Evolutionary conservation across 1,284 basidiomycete species (phyloP).

Genomic region (Apiotrichum porosum): DNA sequence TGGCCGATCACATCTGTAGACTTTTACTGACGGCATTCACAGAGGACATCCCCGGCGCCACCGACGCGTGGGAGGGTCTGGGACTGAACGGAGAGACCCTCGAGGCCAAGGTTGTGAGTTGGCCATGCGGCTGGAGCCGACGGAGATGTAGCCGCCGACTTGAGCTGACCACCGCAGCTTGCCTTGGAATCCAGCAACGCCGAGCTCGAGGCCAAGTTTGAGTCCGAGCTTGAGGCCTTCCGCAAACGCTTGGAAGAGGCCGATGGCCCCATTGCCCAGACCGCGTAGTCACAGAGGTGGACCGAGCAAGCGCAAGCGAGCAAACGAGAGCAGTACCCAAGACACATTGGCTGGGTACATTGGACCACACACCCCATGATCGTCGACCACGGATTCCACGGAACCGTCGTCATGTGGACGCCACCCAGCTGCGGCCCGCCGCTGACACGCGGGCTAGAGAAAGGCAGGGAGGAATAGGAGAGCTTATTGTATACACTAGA

Average conservation of each 20-base stretch:
- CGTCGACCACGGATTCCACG: too few species aligned
- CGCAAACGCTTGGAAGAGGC: slow-evolving; percentile 9
- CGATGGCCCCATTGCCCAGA: too few species aligned
- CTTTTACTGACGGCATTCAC: background rate
- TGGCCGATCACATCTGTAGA: too few species aligned
- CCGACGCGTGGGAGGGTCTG: slow-evolving; percentile 37
- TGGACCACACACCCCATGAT: background rate
- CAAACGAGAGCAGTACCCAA: too few species aligned
- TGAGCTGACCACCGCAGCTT: slow-evolving; percentile 14
- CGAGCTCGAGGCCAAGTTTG: slow-evolving; percentile 29
- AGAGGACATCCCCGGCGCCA: slow-evolving; percentile 10
- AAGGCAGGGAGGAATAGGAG: too few species aligned
- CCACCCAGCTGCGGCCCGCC: background rate
- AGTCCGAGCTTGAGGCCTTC: slow-evolving; percentile 22
- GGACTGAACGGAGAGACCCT: slow-evolving; percentile 34
- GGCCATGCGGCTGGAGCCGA: background rate
- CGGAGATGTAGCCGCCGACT: too few species aligned
- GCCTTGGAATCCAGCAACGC: slow-evolving; percentile 36
- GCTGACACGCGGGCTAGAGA: too few species aligned
- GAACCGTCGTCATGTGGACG: too few species aligned
- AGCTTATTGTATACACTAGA: too few species aligned
- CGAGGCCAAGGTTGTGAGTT: slow-evolving; percentile 41
- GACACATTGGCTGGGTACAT: background rate
- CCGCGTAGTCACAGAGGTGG: too few species aligned
- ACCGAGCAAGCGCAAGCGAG: too few species aligned